These are phyloP conservation scores for Yamadazyma sp. DNA, from an alignment of 805 yeast genomes.

Conservation along the genomic window DNA sequence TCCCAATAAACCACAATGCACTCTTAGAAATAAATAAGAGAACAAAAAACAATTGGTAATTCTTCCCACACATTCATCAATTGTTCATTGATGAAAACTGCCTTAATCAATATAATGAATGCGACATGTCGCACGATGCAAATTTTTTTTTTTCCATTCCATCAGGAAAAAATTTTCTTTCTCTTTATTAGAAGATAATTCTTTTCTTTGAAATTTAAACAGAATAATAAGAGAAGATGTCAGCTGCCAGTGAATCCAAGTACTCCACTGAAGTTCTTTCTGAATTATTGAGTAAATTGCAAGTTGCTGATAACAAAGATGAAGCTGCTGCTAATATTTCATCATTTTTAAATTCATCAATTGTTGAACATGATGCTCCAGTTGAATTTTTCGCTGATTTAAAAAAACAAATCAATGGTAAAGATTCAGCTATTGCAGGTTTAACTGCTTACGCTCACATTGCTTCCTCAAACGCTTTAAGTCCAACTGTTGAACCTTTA, in stretches of 20 bases:
- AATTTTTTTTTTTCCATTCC: neutral
- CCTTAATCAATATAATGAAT: neutral
- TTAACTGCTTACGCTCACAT: slow-evolving; percentile 82
- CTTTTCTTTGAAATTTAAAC: neutral
- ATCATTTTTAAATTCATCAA: slow-evolving; percentile 91
- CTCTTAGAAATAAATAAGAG: no score
- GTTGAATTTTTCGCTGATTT: slow-evolving; percentile 78
- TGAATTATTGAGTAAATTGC: slow-evolving; percentile 88
- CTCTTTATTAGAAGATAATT: no score
- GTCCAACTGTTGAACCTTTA: slow-evolving; percentile 96
- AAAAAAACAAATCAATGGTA: slow-evolving; percentile 70
- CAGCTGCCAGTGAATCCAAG: slow-evolving; percentile 57
- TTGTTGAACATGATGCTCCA: slow-evolving; percentile 98
- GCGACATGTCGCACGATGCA: neutral
- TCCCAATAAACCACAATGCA: no score
- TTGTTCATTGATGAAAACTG: no score
- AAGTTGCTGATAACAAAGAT: slow-evolving; percentile 87
- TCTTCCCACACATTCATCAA: no score
- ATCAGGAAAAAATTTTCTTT: neutral
- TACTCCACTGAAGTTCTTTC: slow-evolving; percentile 78
- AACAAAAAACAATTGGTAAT: no score
- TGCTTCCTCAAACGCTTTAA: slow-evolving; percentile 71
- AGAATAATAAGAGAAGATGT: slow-evolving; percentile 22
- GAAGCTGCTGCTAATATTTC: slow-evolving; percentile 88
- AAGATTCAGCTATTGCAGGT: slow-evolving; percentile 70